Base-by-base conservation (phyloP, 2,329 filamentous ascomycete species). In the Diaporthe longicolla region DNA sequence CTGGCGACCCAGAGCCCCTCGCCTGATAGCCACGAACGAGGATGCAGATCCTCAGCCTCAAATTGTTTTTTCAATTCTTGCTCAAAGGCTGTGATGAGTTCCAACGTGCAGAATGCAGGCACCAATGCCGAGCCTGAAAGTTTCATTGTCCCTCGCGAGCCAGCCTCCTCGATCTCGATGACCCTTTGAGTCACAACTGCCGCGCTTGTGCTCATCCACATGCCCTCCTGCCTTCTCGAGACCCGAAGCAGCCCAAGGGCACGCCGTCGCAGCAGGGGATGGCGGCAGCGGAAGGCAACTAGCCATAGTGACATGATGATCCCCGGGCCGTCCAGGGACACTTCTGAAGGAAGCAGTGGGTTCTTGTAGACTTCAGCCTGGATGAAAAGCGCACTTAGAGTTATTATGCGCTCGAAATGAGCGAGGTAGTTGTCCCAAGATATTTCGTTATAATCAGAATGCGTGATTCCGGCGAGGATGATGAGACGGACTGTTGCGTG, bases 271-370 rank as follows among this genome's bases (percentile, higher is more conserved):
- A 82, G 59, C 35, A 77, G 66, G 0, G 81, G 79, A 71, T 83
- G 82, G 0, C 82, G 79, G 24, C 82, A 83, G 3, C 81, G 78
- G 6, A 78, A 77, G 0, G 72, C 74, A 0, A 76, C 73, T 50
- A 82, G 54, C 72, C 80, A 83, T 2, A 80, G 72, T 0, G 81
- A 79, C 15, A 82, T 77, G 4, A 81, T 79, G 17, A 83, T 55
- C 0, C 82, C 82, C 11, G 81, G 80, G 63, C 83, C 82, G 19
- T 74, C 70, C 0, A 83, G 75, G 1, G 81, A 81, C 0, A 83
- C 70, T 48, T 77, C 73, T 11, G 74, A 75, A 1, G 73, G 74
- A 21, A 73, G 10, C 17, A 73, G 54, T 13, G 63, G 57, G 26
- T 66, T 48, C 6, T 63, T 74, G 26, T 73, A 52, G 17, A 59